Base-by-base conservation (phyloP, 129 eudicot genomes). In the Gnaphalium uliginosum region DNA sequence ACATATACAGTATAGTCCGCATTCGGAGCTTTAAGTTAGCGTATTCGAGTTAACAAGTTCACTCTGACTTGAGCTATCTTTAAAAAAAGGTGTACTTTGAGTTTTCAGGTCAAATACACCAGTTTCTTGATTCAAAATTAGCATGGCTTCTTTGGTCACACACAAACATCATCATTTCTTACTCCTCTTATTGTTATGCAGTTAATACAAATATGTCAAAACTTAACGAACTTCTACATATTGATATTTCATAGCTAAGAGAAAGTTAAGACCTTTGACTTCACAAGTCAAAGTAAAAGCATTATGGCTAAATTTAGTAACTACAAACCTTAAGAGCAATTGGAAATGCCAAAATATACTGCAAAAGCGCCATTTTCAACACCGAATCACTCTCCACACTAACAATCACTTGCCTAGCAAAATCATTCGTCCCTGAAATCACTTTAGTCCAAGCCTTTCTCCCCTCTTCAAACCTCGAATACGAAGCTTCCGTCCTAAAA, bases 401-500 rank as follows among this genome's bases (percentile, higher is more conserved):
- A 21, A 92, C 88, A 83, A 91, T 86, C 81, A 91, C 94, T 80
- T 95, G 97, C 78, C 92, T 68, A 15, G 97, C 96, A 69, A 95
- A 84, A 62, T 95, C 99, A 86, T 88, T 85, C 0, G 97, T 82
- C 60, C 95, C 99, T 0, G 90, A 70, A 78, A 91, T 74, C 33
- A 95, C 84, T 81, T 83, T 87, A 66, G 89, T 91, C 99, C 99
- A 95, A 29, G 95, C 99, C 75, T 89, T 89, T 86, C 89, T 91
- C 76, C 97, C 99, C 74, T 87, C 97, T 79, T 87, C 94, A 64
- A 84, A 95, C 87, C 99, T 91, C 65, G 99, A 91, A 81, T 95
- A 95, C 19, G 97, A 91, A 10, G 97, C 99, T 87, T 95, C 99
- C 5, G 99, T 95, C 77, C 99, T 79, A 76, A 95, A 95, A 76